phyloP scores from a whole-genome alignment of 2,329 filamentous ascomycete species.

The Knoxdaviesia capensis region DNA sequence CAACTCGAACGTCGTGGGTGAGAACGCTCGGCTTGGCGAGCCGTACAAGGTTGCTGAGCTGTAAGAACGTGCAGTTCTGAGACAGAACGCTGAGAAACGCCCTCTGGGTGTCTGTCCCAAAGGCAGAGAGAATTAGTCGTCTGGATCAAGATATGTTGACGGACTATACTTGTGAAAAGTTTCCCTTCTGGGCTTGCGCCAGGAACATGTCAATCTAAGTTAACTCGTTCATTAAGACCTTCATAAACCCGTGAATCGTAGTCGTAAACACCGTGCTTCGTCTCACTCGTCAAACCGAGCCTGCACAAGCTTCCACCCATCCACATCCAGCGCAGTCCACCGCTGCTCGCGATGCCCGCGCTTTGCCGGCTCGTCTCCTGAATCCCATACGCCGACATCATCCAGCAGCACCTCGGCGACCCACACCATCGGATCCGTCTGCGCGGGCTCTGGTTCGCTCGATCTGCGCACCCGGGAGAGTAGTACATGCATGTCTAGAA shows the following conservation, averaged over 20 bases:
- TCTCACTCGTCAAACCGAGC: no score
- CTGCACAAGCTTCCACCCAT: conserved; percentile 15
- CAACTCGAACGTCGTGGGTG: no score
- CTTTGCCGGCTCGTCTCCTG: conserved; percentile 4
- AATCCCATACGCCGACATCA: conserved; percentile 24
- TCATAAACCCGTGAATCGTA: not conserved
- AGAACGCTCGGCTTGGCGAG: no score
- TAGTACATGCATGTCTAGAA: conserved; percentile 34
- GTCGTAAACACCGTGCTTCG: not conserved
- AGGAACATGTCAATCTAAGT: not conserved
- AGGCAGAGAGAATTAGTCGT: no score
- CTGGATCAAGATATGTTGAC: no score
- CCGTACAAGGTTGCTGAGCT: no score
- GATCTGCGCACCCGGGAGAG: conserved; percentile 20
- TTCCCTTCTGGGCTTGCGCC: no score
- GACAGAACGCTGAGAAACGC: no score
- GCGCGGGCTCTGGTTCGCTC: conserved; percentile 10
- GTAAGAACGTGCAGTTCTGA: no score
- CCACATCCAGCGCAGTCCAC: conserved; percentile 28
- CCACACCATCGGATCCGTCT: conserved; percentile 13
- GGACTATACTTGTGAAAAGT: no score
- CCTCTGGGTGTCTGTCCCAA: no score
- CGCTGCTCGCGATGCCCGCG: conserved; percentile 26
- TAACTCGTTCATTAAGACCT: not conserved
- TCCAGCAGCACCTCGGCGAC: conserved; percentile 31